These are phyloP conservation scores for Elsinoe necatrix DNA, from an alignment of 2,329 filamentous ascomycete genomes.

Conservation along the genomic window DNA sequence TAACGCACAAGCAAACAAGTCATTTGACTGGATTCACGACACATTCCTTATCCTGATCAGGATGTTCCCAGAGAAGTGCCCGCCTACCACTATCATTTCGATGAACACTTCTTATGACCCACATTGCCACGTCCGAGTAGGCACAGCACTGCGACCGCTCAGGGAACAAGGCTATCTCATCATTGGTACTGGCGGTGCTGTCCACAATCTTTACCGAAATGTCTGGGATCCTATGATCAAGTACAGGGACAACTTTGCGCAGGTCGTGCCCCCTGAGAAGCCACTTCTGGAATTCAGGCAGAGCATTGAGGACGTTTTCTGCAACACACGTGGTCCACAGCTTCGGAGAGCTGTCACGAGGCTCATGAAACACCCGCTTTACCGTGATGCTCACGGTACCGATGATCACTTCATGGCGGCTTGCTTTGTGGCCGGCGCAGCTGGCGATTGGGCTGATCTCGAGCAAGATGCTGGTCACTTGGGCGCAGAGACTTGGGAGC, in stretches of 20 bases:
- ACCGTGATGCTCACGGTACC: slow-evolving; percentile 58
- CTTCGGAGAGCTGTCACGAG: slow-evolving; percentile 49
- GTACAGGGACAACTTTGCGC: slow-evolving; percentile 56
- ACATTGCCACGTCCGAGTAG: slow-evolving; percentile 50
- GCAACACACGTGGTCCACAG: slow-evolving; percentile 45
- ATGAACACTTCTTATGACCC: slow-evolving; percentile 50
- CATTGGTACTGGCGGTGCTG: slow-evolving; percentile 52
- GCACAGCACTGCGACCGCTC: slow-evolving; percentile 48
- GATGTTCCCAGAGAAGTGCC: slow-evolving; percentile 59
- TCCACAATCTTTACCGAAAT: slow-evolving; percentile 64
- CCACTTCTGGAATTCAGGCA: slow-evolving; percentile 60
- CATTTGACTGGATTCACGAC: slow-evolving; percentile 66
- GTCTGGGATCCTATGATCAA: slow-evolving; percentile 55
- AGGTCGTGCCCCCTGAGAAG: slow-evolving; percentile 49
- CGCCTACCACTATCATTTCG: slow-evolving; percentile 54
- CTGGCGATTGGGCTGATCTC: slow-evolving; percentile 37
- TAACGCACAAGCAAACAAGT: slow-evolving; percentile 41
- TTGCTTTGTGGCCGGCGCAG: slow-evolving; percentile 53
- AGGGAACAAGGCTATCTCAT: slow-evolving; percentile 50
- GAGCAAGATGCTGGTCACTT: slow-evolving; percentile 33
- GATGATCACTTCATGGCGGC: slow-evolving; percentile 63
- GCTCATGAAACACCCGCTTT: slow-evolving; percentile 60
- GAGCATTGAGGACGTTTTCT: slow-evolving; percentile 52
- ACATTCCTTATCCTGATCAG: slow-evolving; percentile 60
- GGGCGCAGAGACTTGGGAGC: slow-evolving; percentile 57